Percentiles rank a stretch among this genome's conserved stretches.
These are phyloP conservation scores for Tinospora cordifolia DNA, from an alignment of 164 flowering plant genomes.

Conservation along the genomic window DNA sequence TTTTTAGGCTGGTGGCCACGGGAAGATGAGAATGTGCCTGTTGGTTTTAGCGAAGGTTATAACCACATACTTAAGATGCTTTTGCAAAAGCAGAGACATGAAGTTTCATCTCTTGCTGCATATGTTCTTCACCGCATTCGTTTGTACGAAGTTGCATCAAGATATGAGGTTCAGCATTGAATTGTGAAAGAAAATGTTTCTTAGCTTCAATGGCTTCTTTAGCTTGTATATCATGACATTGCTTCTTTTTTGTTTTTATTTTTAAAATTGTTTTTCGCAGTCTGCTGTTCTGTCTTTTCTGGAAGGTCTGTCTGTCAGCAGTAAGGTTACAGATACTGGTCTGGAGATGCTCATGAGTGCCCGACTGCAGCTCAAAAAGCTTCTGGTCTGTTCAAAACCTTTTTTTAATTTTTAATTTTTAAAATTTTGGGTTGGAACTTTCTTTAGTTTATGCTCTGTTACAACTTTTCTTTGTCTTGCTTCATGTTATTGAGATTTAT, in stretches of 20 bases:
- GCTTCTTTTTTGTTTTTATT: slow-evolving; percentile 1
- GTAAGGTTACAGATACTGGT: slow-evolving; percentile 24
- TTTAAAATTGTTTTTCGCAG: slow-evolving; percentile 32
- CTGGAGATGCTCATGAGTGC: slow-evolving; percentile 41
- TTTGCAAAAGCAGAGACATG: slow-evolving; percentile 71
- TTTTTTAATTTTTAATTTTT: too few species aligned
- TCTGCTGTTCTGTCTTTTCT: slow-evolving; percentile 52
- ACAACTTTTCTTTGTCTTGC: slow-evolving; percentile 8
- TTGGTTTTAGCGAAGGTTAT: slow-evolving; percentile 74
- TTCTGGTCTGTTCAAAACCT: slow-evolving; percentile 53
- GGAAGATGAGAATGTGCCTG: slow-evolving; percentile 67
- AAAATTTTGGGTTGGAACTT: neutral
- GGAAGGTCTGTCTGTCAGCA: slow-evolving; percentile 40
- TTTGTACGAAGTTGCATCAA: slow-evolving; percentile 77
- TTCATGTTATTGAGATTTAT: slow-evolving; percentile 25
- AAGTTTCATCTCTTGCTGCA: slow-evolving; percentile 78
- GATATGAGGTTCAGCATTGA: slow-evolving; percentile 66
- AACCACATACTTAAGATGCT: slow-evolving; percentile 63
- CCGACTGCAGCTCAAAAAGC: slow-evolving; percentile 59
- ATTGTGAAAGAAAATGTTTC: neutral
- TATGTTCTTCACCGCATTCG: slow-evolving; percentile 76
- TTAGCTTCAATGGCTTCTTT: slow-evolving; percentile 5
- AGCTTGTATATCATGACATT: slow-evolving; percentile 8
- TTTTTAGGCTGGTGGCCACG: slow-evolving; percentile 98
- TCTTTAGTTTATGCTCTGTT: neutral